Percentiles rank a stretch among this genome's conserved stretches.
Evolutionary conservation across 495 filamentous ascomycete genomes (phyloP).

Genomic region (Arthonia radiata): DNA sequence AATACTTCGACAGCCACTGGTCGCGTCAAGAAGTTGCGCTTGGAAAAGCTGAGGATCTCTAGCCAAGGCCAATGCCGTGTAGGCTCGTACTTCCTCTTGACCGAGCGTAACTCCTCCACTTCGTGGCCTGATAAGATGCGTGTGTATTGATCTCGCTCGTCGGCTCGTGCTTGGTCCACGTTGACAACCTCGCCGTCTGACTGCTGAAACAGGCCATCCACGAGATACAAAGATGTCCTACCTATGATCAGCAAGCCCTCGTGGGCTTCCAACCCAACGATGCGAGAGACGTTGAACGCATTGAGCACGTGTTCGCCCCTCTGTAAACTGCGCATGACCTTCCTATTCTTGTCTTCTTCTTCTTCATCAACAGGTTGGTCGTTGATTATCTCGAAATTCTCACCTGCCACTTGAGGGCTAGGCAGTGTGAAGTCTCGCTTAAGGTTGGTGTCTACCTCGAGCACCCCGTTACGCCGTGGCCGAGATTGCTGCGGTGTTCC

Average conservation of each 20-base stretch:
- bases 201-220: slow-evolving; percentile 85
- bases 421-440: slow-evolving; percentile 4
- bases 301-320: slow-evolving; percentile 80
- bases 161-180: slow-evolving; percentile 72
- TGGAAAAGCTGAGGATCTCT: slow-evolving; percentile 89
- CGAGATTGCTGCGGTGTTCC: too few species aligned
- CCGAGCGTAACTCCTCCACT: slow-evolving; percentile 32
- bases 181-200: slow-evolving; percentile 89
- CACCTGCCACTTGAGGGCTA: slow-evolving; percentile 26
- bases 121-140: slow-evolving; percentile 74
- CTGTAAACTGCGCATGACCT: slow-evolving; percentile 84
- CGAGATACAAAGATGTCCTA: slow-evolving; percentile 78
- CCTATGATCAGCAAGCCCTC: slow-evolving; percentile 84
- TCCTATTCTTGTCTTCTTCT: slow-evolving; percentile 70
- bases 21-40: slow-evolving; percentile 80
- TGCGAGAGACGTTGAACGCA: slow-evolving; percentile 82
- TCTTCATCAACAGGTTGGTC: slow-evolving; percentile 25
- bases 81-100: too few species aligned
- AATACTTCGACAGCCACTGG: slow-evolving; percentile 91
- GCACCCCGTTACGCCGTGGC: too few species aligned
- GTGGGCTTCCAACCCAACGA: slow-evolving; percentile 73
- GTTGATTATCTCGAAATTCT: slow-evolving; percentile 86
- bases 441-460: too few species aligned
- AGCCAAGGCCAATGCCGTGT: slow-evolving; percentile 82
- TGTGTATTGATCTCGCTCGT: slow-evolving; percentile 86